These are phyloP conservation scores for Pythium brassicae DNA, from an alignment of 352 stramenopile genomes.

Conservation along the genomic window DNA sequence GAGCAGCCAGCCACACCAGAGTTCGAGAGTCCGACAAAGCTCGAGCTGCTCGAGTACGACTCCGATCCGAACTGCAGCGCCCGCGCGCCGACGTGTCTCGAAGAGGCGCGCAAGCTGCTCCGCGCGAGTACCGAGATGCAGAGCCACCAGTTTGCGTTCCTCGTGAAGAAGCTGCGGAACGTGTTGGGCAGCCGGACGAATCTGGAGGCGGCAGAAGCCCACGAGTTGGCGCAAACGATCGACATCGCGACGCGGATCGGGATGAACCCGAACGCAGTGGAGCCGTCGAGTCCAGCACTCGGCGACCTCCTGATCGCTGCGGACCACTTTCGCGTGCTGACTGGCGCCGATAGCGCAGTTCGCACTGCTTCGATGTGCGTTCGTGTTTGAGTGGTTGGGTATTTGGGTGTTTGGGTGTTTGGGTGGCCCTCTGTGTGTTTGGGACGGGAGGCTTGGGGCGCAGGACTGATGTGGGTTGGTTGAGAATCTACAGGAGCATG, in stretches of 20 bases:
- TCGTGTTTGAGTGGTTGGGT: too few relatives aligned
- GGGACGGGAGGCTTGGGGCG: too few relatives aligned
- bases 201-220: slow-evolving; percentile 12
- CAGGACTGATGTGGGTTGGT: background rate
- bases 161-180: slow-evolving; percentile 19
- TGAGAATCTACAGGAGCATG: background rate
- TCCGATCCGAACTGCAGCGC: slow-evolving; percentile 11
- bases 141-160: slow-evolving; percentile 17
- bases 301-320: slow-evolving; percentile 16
- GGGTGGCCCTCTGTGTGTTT: too few relatives aligned
- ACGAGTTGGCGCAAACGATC: slow-evolving; percentile 18
- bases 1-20: background rate
- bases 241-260: slow-evolving; percentile 16
- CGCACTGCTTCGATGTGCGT: too few relatives aligned
- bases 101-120: slow-evolving; percentile 16
- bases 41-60: slow-evolving; percentile 22
- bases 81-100: slow-evolving; percentile 8
- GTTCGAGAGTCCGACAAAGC: slow-evolving; percentile 9
- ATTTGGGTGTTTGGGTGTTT: too few relatives aligned
- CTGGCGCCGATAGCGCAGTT: slow-evolving; percentile 5
- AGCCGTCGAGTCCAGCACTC: slow-evolving; percentile 15
- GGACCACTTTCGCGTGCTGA: slow-evolving; percentile 16
- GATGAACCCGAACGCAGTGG: slow-evolving; percentile 4
- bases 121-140: slow-evolving; percentile 6
- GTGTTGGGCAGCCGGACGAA: slow-evolving; percentile 17